Conservation (phyloP, 1,284 basidiomycete species). For the Sanghuangporus sanghuang region DNA sequence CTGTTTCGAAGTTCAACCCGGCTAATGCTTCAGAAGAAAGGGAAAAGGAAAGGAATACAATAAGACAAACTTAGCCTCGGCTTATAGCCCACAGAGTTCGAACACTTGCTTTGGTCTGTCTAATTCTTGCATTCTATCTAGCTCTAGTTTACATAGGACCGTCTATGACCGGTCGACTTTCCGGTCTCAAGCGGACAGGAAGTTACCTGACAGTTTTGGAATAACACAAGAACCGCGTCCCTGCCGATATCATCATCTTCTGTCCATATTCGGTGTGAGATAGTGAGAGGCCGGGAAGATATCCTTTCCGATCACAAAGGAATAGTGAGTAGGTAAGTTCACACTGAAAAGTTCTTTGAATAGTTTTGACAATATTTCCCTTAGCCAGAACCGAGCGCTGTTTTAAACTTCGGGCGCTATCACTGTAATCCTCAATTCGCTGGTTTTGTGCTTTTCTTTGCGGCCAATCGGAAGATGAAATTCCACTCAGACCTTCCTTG, state of each 20-base stretch:
- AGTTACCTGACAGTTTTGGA: conserved; percentile 1
- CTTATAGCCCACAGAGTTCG: not conserved
- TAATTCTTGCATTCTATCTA: not conserved
- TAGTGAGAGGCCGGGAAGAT: not conserved
- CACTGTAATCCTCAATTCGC: not conserved
- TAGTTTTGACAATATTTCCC: not conserved
- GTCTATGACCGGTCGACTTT: not conserved
- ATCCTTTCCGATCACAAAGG: not conserved
- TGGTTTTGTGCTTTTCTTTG: not conserved
- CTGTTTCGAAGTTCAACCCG: too few species aligned
- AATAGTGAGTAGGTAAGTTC: not conserved
- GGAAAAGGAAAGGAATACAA: too few species aligned
- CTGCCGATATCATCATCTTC: conserved; percentile 1
- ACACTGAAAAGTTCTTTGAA: not conserved
- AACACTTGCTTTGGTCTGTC: not conserved
- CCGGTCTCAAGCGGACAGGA: not conserved
- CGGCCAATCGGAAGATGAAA: not conserved
- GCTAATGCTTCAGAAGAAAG: too few species aligned
- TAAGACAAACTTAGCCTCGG: not conserved
- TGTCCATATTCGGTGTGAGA: conserved; percentile 2
- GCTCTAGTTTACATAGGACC: not conserved
- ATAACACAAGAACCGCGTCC: conserved; percentile 7
- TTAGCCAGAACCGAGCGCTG: not conserved
- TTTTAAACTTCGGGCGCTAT: not conserved
- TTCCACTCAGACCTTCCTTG: not conserved